Percentiles rank a stretch among this genome's conserved stretches.
Conservation (phyloP, 2,329 filamentous ascomycete genomes). For the Pezizomycotina sp. region DNA sequence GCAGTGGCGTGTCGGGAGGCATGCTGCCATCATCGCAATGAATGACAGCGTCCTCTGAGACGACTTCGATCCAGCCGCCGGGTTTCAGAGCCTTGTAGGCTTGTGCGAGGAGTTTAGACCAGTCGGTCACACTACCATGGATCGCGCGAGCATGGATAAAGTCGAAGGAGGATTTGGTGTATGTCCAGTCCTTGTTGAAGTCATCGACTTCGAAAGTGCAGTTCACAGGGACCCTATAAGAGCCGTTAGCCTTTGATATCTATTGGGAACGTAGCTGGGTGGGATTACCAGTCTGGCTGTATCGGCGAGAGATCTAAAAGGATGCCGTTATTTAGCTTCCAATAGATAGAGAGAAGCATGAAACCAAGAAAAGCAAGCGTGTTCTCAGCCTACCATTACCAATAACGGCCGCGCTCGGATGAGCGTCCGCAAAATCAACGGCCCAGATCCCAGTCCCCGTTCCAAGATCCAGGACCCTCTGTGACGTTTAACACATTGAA, state of each 20-base stretch:
- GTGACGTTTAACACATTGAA: no score
- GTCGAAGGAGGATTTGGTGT: constrained; percentile 27
- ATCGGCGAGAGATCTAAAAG: constrained; percentile 28
- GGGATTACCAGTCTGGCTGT: constrained; percentile 24
- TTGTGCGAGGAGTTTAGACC: constrained; percentile 34
- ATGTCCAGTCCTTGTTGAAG: constrained; percentile 26
- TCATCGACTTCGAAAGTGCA: constrained; percentile 27
- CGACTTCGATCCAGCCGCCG: constrained; percentile 65
- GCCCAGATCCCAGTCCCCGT: constrained; percentile 19
- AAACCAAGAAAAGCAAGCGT: no score
- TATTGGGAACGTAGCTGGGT: neutral
- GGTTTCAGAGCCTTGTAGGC: constrained; percentile 53
- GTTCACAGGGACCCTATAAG: constrained; percentile 26
- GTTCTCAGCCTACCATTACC: no score
- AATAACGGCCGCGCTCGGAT: constrained; percentile 4
- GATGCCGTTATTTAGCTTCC: no score
- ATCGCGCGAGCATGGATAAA: constrained; percentile 26
- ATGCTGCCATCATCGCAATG: constrained; percentile 52
- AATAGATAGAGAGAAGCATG: no score
- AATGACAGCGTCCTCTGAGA: constrained; percentile 73
- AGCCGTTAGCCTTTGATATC: constrained; percentile 1
- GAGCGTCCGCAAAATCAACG: constrained; percentile 17
- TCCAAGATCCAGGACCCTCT: constrained; percentile 7
- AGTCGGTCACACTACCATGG: constrained; percentile 25
- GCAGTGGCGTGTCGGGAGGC: constrained; percentile 40